Percentiles rank a stretch among this genome's conserved stretches.
Conservation (phyloP, 805 yeast species). For the Komagataella populi region DNA sequence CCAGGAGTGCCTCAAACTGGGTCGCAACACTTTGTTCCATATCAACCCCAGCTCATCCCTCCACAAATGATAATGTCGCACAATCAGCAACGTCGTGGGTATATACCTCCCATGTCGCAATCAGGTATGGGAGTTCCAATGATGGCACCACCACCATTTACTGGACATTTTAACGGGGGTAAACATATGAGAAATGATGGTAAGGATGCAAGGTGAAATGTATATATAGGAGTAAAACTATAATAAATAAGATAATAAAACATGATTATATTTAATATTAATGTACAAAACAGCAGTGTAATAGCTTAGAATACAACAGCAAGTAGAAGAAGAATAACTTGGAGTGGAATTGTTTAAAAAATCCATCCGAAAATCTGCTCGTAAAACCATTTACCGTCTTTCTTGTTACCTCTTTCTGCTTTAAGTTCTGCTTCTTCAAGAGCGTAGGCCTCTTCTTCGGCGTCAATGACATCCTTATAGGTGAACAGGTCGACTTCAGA, state of each 20-base stretch:
- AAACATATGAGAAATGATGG: not conserved
- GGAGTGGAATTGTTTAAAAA: constrained; percentile 6
- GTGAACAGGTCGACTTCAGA: constrained; percentile 50
- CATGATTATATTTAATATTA: not conserved
- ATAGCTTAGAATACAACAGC: not conserved
- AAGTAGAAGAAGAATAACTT: too few species aligned
- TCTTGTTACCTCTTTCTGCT: constrained; percentile 6
- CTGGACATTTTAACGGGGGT: not conserved
- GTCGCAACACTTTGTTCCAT: not conserved
- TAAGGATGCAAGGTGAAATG: not conserved
- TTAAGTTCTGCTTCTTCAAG: constrained; percentile 6
- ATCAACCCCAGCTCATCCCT: not conserved
- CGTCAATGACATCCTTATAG: constrained; percentile 39
- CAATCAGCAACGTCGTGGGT: not conserved
- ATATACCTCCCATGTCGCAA: not conserved
- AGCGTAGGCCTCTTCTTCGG: constrained; percentile 30
- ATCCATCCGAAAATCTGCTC: constrained; percentile 15
- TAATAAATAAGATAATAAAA: not conserved
- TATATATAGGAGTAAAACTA: not conserved
- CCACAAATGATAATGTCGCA: not conserved
- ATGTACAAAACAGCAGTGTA: not conserved
- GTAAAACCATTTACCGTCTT: constrained; percentile 14
- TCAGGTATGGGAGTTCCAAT: not conserved
- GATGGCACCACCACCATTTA: not conserved
- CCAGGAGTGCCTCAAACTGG: not conserved